Evolutionary conservation across 176 grass and related monocot genomes (phyloP).

Genomic region (Eleusine coracana): DNA sequence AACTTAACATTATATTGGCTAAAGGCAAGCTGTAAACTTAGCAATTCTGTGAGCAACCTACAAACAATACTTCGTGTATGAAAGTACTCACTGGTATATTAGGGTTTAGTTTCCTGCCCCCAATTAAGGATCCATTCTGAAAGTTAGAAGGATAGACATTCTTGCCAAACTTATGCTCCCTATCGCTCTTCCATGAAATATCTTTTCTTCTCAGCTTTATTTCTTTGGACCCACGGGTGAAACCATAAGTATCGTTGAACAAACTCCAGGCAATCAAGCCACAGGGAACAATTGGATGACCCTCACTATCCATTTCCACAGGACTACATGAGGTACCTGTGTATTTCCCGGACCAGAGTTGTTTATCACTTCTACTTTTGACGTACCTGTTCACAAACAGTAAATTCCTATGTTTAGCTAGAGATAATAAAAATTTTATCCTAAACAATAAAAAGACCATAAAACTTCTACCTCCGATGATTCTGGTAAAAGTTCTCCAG

Average conservation of each 20-base stretch:
- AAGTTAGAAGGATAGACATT: slow-evolving; percentile 95
- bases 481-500: slow-evolving; percentile 96
- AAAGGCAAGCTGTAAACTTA: neutral
- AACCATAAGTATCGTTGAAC: slow-evolving; percentile 95
- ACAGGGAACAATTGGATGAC: slow-evolving; percentile 82
- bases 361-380: slow-evolving; percentile 90
- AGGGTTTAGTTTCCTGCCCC: slow-evolving; percentile 80
- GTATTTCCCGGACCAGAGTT: slow-evolving; percentile 65
- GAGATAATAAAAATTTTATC: neutral
- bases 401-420: slow-evolving; percentile 33
- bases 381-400: slow-evolving; percentile 58
- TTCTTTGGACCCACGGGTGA: slow-evolving; percentile 50
- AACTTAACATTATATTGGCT: neutral
- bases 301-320: slow-evolving; percentile 52
- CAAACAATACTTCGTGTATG: slow-evolving; percentile 15
- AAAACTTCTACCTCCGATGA: slow-evolving; percentile 70
- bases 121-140: slow-evolving; percentile 91
- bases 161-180: slow-evolving; percentile 84
- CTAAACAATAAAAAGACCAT: neutral
- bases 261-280: slow-evolving; percentile 96
- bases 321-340: slow-evolving; percentile 63
- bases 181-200: slow-evolving; percentile 94
- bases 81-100: slow-evolving; percentile 66
- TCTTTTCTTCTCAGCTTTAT: slow-evolving; percentile 76
- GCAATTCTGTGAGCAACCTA: neutral